A percentile compares a stretch with the other conserved stretches of the same genome.
These are phyloP conservation scores for Penicillium ucsense DNA, from an alignment of 495 filamentous ascomycete species.

Conservation along the genomic window DNA sequence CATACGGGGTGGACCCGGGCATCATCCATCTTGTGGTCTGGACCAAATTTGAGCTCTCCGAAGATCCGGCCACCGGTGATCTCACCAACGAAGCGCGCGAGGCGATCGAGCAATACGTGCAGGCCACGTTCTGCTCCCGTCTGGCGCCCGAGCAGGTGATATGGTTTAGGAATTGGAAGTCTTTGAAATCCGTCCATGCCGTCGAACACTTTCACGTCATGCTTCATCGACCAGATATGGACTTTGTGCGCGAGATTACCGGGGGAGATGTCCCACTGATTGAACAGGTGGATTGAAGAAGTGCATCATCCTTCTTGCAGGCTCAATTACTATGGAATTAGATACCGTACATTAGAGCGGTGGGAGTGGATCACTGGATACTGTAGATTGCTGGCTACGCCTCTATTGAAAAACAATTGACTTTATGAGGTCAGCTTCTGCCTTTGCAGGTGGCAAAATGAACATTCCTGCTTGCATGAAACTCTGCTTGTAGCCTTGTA, in stretches of 20 bases:
- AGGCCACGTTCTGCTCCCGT: conserved; percentile 47
- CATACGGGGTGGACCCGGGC: conserved; percentile 64
- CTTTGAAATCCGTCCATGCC: conserved; percentile 70
- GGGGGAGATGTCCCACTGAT: conserved; percentile 59
- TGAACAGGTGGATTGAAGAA: conserved; percentile 7
- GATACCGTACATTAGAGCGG: too few relatives aligned
- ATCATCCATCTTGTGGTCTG: conserved; percentile 82
- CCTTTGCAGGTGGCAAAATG: too few relatives aligned
- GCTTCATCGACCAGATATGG: conserved; percentile 62
- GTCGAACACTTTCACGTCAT: conserved; percentile 96
- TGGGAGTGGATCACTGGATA: too few relatives aligned
- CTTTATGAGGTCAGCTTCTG: too few relatives aligned
- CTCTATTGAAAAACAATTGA: too few relatives aligned
- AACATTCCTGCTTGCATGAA: too few relatives aligned
- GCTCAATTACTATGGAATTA: too few relatives aligned
- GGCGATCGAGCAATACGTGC: conserved; percentile 60
- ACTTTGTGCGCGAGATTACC: conserved; percentile 63
- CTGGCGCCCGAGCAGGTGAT: conserved; percentile 47
- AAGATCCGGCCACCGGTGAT: conserved; percentile 54
- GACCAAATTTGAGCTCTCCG: conserved; percentile 78
- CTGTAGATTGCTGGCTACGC: too few relatives aligned
- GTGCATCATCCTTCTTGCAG: too few relatives aligned
- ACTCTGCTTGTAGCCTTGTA: too few relatives aligned
- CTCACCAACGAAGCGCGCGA: conserved; percentile 51
- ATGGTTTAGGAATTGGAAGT: conserved; percentile 88